phyloP scores from a whole-genome alignment of 176 grass and related monocot genomes.

The Carex myosuroides region DNA sequence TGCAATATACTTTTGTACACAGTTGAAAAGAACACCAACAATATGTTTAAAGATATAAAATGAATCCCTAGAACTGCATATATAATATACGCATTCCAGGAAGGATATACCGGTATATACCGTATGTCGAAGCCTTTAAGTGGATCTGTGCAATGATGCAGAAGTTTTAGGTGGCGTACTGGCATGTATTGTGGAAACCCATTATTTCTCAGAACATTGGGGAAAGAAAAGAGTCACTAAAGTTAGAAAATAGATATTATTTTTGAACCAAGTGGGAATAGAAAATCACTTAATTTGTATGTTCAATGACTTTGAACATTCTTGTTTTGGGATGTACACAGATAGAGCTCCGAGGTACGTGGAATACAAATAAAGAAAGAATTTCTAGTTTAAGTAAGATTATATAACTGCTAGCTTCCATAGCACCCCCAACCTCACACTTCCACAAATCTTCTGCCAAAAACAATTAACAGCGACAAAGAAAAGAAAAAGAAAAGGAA shows the following conservation, averaged over 20 bases:
- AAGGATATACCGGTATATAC: background rate
- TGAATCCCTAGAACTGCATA: background rate
- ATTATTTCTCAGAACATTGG: background rate
- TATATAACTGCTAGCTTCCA: background rate
- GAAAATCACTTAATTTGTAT: background rate
- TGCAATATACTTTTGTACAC: background rate
- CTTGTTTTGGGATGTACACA: constrained; percentile 11
- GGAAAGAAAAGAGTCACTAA: background rate
- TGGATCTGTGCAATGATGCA: background rate
- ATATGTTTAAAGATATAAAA: background rate
- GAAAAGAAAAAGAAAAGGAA: background rate
- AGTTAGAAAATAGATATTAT: background rate
- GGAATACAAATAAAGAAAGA: background rate
- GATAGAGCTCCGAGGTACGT: background rate
- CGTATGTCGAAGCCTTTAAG: background rate
- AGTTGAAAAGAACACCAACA: background rate
- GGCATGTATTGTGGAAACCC: background rate
- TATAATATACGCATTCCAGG: background rate
- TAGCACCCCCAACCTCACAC: background rate
- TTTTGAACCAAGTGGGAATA: constrained; percentile 6
- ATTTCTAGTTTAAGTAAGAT: constrained; percentile 4
- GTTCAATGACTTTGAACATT: constrained; percentile 13
- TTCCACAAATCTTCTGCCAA: background rate
- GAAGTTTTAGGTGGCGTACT: background rate
- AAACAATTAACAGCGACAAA: background rate